These are phyloP conservation scores for Pythium volutum DNA, from an alignment of 352 stramenopile species.

Conservation along the genomic window DNA sequence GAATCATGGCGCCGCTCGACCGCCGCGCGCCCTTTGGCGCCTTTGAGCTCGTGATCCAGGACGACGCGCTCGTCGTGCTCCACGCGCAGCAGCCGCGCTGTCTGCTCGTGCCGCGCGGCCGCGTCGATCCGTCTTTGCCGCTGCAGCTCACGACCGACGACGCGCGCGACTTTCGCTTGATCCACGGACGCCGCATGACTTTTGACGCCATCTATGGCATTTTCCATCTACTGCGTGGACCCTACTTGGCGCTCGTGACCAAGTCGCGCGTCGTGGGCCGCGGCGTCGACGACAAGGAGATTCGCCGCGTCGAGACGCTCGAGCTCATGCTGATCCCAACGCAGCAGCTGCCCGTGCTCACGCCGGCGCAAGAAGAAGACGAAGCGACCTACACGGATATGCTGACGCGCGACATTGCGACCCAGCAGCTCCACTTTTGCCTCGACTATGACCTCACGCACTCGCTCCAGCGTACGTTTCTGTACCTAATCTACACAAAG, in stretches of 20 bases:
- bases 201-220: constrained; percentile 83
- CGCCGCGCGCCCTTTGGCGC: constrained; percentile 20
- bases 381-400: constrained; percentile 52
- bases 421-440: constrained; percentile 54
- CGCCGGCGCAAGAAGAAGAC: constrained; percentile 50
- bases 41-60: constrained; percentile 71
- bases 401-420: constrained; percentile 36
- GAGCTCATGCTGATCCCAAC: constrained; percentile 50
- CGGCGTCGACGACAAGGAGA: constrained; percentile 48
- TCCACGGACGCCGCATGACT: constrained; percentile 68
- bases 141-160: constrained; percentile 59
- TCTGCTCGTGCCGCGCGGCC: constrained; percentile 46
- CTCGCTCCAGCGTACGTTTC: constrained; percentile 51
- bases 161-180: constrained; percentile 50
- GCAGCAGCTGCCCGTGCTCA: constrained; percentile 43
- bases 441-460: constrained; percentile 60
- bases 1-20: constrained; percentile 10
- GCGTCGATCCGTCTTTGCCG: constrained; percentile 24
- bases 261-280: constrained; percentile 55
- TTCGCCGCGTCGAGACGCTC: constrained; percentile 51
- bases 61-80: constrained; percentile 62
- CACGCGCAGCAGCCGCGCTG: constrained; percentile 44
- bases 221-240: constrained; percentile 61
- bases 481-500: not conserved
- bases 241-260: constrained; percentile 72